A percentile compares a stretch with the other conserved stretches of the same genome.
These are phyloP conservation scores for Calamus simplicifolius DNA, from an alignment of 176 grass and related monocot species.

Conservation along the genomic window DNA sequence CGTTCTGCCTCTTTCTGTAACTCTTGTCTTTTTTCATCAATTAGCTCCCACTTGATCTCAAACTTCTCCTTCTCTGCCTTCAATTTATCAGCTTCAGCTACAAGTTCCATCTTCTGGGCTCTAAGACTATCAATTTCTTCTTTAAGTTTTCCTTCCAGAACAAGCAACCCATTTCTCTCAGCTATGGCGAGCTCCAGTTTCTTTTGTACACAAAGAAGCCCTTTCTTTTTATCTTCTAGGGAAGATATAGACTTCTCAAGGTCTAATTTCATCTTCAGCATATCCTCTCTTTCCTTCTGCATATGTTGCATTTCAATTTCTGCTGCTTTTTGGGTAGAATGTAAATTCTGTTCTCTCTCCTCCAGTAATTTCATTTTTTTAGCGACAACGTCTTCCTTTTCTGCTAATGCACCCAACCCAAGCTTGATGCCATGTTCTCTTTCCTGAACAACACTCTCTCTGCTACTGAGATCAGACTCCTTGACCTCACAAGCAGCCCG, in stretches of 20 bases:
- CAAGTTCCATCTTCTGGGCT: conserved; percentile 61
- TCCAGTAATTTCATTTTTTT: conserved; percentile 45
- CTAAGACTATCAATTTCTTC: conserved; percentile 89
- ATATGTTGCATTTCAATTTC: conserved; percentile 20
- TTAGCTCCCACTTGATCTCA: conserved; percentile 87
- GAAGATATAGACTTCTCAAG: conserved; percentile 57
- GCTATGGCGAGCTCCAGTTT: conserved; percentile 51
- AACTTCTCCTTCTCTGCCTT: conserved; percentile 90
- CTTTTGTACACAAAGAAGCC: conserved; percentile 41
- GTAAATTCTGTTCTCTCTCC: conserved; percentile 36
- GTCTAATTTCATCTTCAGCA: conserved; percentile 45
- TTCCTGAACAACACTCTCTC: conserved; percentile 24
- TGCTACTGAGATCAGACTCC: conserved; percentile 43
- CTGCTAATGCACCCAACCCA: conserved; percentile 31
- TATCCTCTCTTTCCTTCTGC: conserved; percentile 49
- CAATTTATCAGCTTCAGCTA: conserved; percentile 64
- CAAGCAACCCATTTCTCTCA: conserved; percentile 55
- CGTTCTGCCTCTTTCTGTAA: conserved; percentile 50
- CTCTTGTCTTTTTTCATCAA: conserved; percentile 87
- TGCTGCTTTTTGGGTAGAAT: conserved; percentile 24
- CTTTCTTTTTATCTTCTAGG: conserved; percentile 53
- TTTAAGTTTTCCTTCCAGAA: conserved; percentile 72
- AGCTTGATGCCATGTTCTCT: conserved; percentile 33
- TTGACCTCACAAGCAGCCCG: conserved; percentile 33
- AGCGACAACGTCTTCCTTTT: conserved; percentile 45